Conservation (phyloP, 192 early-diverging fungal genomes). For the Jimgerdemannia lactiflua region DNA sequence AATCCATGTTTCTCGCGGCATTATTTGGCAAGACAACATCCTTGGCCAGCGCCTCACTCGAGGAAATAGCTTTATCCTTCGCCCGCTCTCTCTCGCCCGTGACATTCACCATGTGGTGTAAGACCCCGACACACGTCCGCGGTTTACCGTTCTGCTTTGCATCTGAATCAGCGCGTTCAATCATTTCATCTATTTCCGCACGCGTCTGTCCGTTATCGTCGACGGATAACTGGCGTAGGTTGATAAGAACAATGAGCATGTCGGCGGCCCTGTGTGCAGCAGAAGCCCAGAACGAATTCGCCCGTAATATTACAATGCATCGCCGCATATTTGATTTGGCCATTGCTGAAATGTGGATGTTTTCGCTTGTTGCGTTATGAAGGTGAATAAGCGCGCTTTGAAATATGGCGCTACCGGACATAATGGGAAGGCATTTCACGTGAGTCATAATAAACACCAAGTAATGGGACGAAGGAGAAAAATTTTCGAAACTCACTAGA, state of each 20-base stretch:
- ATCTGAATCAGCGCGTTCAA: too few species aligned
- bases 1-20: too few species aligned
- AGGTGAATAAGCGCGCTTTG: neutral
- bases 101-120: too few species aligned
- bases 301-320: neutral
- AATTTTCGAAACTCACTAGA: constrained; percentile 19
- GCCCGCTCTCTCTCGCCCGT: too few species aligned
- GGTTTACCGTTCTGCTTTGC: too few species aligned
- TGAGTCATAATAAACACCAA: neutral
- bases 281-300: neutral
- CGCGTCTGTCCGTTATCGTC: neutral
- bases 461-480: neutral
- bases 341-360: neutral
- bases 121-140: too few species aligned
- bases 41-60: too few species aligned
- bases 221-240: neutral
- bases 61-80: too few species aligned
- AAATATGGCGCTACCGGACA: constrained; percentile 2
- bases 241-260: neutral
- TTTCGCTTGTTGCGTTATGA: neutral
- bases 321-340: constrained; percentile 2
- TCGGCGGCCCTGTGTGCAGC: neutral
- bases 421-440: neutral
- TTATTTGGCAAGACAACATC: too few species aligned
- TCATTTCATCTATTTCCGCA: too few species aligned